phyloP scores from a whole-genome alignment of 148 eudicot species.

The Rhododendron griersonianum region DNA sequence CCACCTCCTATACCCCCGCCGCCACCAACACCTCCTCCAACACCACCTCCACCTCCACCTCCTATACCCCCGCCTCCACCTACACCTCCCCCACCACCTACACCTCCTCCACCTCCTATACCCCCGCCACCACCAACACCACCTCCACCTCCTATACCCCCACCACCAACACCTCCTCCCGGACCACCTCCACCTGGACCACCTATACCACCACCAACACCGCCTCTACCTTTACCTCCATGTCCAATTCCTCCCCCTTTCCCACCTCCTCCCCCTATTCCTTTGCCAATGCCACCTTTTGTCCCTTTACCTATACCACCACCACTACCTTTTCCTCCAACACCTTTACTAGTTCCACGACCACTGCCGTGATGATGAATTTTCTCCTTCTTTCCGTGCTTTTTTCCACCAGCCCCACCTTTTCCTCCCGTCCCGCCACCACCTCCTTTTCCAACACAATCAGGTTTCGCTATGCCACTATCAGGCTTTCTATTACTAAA shows the following conservation, averaged over 20 bases:
- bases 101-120: neutral
- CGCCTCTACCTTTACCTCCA: neutral
- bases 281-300: neutral
- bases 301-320: neutral
- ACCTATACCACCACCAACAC: neutral
- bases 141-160: neutral
- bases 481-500: neutral
- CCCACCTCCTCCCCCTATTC: neutral
- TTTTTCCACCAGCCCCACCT: neutral
- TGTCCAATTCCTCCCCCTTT: neutral
- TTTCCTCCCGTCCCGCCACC: neutral
- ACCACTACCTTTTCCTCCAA: neutral
- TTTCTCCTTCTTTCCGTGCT: neutral
- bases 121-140: neutral
- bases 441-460: constrained; percentile 12
- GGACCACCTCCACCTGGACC: neutral
- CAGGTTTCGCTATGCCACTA: neutral
- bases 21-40: neutral
- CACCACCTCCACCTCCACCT: neutral
- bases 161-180: neutral
- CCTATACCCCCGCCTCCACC: neutral
- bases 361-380: neutral
- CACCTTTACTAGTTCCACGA: neutral
- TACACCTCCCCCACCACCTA: neutral
- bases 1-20: neutral